phyloP scores from a whole-genome alignment of 257 asterid genomes.

The Primulina huaijiensis region DNA sequence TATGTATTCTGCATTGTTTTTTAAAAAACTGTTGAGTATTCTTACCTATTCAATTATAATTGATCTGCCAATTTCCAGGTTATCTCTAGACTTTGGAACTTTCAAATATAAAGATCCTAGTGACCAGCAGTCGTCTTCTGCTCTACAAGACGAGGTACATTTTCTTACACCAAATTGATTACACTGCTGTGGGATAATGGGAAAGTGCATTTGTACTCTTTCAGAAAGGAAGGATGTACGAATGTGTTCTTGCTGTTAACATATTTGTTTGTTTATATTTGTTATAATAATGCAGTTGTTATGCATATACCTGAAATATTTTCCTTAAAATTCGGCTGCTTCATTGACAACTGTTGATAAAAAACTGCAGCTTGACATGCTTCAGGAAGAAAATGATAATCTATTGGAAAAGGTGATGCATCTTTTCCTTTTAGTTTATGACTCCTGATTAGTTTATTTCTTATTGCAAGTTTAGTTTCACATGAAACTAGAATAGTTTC shows the following conservation, averaged over 20 bases:
- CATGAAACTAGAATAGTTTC: background rate
- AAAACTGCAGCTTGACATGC: slow-evolving; percentile 87
- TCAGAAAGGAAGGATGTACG: background rate
- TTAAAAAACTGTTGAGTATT: background rate
- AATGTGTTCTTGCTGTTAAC: background rate
- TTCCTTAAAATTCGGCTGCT: slow-evolving; percentile 6
- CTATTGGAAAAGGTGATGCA: slow-evolving; percentile 75
- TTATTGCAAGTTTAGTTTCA: slow-evolving; percentile 8
- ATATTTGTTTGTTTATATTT: slow-evolving; percentile 14
- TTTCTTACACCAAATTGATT: slow-evolving; percentile 12
- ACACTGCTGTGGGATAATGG: background rate
- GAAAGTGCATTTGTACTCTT: background rate
- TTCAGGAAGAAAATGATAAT: slow-evolving; percentile 94
- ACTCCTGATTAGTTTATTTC: background rate
- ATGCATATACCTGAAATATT: slow-evolving; percentile 7
- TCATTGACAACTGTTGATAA: slow-evolving; percentile 23
- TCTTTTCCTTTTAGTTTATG: slow-evolving; percentile 19
- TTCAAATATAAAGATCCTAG: slow-evolving; percentile 67
- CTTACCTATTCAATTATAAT: background rate
- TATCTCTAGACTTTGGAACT: slow-evolving; percentile 89
- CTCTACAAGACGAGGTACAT: slow-evolving; percentile 91
- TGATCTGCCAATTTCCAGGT: slow-evolving; percentile 42
- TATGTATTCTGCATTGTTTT: too few species aligned
- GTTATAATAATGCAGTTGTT: background rate
- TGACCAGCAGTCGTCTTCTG: slow-evolving; percentile 68